These are phyloP conservation scores for Athelia psychrophila DNA, from an alignment of 1,284 basidiomycete species.

Conservation along the genomic window DNA sequence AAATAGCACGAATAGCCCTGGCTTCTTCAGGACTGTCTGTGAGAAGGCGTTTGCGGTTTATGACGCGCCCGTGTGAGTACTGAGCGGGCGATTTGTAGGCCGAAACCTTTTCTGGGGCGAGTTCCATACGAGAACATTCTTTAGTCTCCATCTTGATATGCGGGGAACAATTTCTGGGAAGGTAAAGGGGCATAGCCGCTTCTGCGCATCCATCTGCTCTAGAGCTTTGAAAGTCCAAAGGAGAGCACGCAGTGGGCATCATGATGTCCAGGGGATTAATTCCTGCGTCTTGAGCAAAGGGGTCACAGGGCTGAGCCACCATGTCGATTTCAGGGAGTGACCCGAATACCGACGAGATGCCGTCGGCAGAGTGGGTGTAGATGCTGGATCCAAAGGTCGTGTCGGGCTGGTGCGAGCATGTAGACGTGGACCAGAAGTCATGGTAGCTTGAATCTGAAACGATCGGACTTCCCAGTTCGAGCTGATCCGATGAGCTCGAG, in stretches of 20 bases:
- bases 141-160: too few relatives aligned
- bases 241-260: conserved; percentile 5
- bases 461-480: too few relatives aligned
- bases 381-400: too few relatives aligned
- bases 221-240: conserved; percentile 3
- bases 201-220: too few relatives aligned
- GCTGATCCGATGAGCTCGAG: too few relatives aligned
- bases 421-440: background rate
- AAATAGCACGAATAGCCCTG: conserved; percentile 29
- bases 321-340: conserved; percentile 45
- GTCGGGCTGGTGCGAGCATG: background rate
- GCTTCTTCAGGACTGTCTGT: conserved; percentile 16
- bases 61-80: background rate
- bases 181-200: too few relatives aligned
- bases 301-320: conserved; percentile 26
- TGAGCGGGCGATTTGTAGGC: background rate
- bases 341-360: conserved; percentile 21
- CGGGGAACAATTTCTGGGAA: too few relatives aligned
- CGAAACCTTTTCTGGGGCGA: background rate
- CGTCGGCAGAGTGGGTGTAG: too few relatives aligned
- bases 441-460: background rate
- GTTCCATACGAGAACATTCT: background rate
- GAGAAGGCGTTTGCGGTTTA: conserved; percentile 17
- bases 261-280: conserved; percentile 50
- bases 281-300: conserved; percentile 21